Evolutionary conservation across 2,329 filamentous ascomycete species (phyloP).

Genomic region (Orbilia ellipsospora): DNA sequence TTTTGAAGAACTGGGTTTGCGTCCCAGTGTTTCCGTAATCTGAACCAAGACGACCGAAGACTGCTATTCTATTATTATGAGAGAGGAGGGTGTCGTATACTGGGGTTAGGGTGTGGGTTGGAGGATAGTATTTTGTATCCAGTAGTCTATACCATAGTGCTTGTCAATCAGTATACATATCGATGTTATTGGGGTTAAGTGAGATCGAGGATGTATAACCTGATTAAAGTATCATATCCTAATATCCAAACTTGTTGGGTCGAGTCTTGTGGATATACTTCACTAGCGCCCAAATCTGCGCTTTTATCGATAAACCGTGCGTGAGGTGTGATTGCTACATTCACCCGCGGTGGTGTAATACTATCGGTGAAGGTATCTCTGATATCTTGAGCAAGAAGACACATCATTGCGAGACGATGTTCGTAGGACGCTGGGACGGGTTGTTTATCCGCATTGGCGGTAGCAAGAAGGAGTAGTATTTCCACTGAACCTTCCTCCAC

Average conservation of each 20-base stretch:
- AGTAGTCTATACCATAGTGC: slow-evolving; percentile 17
- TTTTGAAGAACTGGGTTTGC: slow-evolving; percentile 16
- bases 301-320: slow-evolving; percentile 51
- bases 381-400: slow-evolving; percentile 49
- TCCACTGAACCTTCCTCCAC: background rate
- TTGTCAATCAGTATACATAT: too few species aligned
- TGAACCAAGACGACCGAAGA: slow-evolving; percentile 28
- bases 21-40: slow-evolving; percentile 2
- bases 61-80: slow-evolving; percentile 22
- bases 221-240: slow-evolving; percentile 39
- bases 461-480: slow-evolving; percentile 38
- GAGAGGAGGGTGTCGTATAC: slow-evolving; percentile 34
- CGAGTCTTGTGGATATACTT: background rate
- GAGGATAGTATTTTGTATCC: slow-evolving; percentile 51
- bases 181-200: background rate
- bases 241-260: slow-evolving; percentile 40
- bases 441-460: slow-evolving; percentile 48
- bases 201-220: background rate
- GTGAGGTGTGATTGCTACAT: slow-evolving; percentile 37
- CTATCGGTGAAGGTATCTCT: background rate
- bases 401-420: slow-evolving; percentile 52
- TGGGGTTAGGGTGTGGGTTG: slow-evolving; percentile 23
- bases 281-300: slow-evolving; percentile 1
- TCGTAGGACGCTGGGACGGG: slow-evolving; percentile 32
- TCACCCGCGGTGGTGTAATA: background rate